These are phyloP conservation scores for Papiliotrema terrestris DNA, from an alignment of 1,284 basidiomycete species.

Conservation along the genomic window DNA sequence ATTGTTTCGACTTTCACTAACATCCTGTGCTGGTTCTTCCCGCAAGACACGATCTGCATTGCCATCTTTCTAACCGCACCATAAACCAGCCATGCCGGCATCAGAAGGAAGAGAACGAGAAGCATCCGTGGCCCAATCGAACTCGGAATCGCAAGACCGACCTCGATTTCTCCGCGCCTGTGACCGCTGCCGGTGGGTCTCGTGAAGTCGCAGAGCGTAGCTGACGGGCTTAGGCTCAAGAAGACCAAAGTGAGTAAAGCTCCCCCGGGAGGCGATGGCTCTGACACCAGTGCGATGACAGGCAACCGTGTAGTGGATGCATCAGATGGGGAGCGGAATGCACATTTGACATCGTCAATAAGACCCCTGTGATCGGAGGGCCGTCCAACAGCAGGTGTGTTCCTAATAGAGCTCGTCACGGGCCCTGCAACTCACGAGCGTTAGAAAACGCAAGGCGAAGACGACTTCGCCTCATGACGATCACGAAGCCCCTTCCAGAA, in stretches of 20 bases:
- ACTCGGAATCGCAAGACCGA: not conserved
- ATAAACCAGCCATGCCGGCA: too few species aligned
- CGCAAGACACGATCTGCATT: too few species aligned
- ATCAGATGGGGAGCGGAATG: not conserved
- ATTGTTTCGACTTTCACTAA: too few species aligned
- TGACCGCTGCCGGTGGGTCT: not conserved
- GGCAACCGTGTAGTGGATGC: not conserved
- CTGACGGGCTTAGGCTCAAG: not conserved
- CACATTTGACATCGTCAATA: not conserved
- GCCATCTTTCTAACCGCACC: too few species aligned
- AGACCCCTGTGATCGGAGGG: not conserved
- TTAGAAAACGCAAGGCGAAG: not conserved
- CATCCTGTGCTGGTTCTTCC: too few species aligned
- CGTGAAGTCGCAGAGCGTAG: not conserved
- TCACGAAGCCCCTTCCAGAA: not conserved
- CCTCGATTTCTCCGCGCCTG: not conserved
- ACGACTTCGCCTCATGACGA: not conserved
- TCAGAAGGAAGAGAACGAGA: too few species aligned
- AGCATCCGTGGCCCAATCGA: too few species aligned
- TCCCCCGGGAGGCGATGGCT: not conserved
- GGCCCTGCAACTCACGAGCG: not conserved
- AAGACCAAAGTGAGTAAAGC: not conserved
- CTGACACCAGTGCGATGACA: not conserved
- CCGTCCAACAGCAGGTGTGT: not conserved
- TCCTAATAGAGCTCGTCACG: not conserved